These are phyloP conservation scores for Trapa bicornis DNA, from an alignment of 345 rosid genomes.

Conservation along the genomic window DNA sequence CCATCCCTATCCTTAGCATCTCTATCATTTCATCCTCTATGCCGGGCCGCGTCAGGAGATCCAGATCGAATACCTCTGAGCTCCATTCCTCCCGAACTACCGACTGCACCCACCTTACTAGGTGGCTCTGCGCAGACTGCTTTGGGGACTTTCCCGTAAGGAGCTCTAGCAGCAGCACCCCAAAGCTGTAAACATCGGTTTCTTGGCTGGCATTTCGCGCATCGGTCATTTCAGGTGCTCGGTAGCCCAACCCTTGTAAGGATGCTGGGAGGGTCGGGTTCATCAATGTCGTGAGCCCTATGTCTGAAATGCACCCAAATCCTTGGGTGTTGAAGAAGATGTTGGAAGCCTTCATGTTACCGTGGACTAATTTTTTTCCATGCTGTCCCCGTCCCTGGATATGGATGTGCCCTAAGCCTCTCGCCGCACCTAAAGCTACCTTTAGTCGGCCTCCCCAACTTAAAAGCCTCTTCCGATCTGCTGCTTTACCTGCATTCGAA, in stretches of 20 bases:
- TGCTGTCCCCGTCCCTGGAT: slow-evolving; percentile 37
- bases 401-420: slow-evolving; percentile 70
- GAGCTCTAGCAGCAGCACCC: slow-evolving; percentile 70
- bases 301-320: slow-evolving; percentile 55
- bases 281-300: slow-evolving; percentile 57
- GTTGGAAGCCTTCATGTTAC: slow-evolving; percentile 80
- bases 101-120: slow-evolving; percentile 82
- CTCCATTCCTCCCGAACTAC: slow-evolving; percentile 93
- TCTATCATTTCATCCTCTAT: slow-evolving; percentile 90
- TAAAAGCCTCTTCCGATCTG: slow-evolving; percentile 31
- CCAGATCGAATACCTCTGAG: slow-evolving; percentile 71
- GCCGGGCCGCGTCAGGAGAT: slow-evolving; percentile 66
- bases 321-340: slow-evolving; percentile 50
- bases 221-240: slow-evolving; percentile 80
- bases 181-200: slow-evolving; percentile 78
- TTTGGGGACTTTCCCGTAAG: slow-evolving; percentile 66
- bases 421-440: slow-evolving; percentile 60
- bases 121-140: slow-evolving; percentile 46
- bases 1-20: slow-evolving; percentile 79
- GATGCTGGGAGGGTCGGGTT: slow-evolving; percentile 41
- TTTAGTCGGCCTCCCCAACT: slow-evolving; percentile 67
- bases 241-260: slow-evolving; percentile 53
- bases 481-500: slow-evolving; percentile 43
- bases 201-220: slow-evolving; percentile 56
- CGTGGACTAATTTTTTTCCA: slow-evolving; percentile 64